Evolutionary conservation across 768 basidiomycete species (phyloP).

Genomic region (Psilocybe sp.): DNA sequence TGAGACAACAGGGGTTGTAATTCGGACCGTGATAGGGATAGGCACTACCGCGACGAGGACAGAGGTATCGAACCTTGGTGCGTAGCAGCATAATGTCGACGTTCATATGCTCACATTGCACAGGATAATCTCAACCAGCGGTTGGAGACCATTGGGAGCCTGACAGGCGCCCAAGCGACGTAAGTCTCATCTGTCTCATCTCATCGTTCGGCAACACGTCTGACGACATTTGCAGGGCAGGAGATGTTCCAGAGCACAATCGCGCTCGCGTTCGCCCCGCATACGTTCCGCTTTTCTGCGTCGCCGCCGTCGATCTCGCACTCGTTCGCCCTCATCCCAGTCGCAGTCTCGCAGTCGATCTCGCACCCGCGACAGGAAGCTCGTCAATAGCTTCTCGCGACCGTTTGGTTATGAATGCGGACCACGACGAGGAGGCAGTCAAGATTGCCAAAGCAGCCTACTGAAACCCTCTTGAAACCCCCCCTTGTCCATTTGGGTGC

Average conservation of each 20-base stretch:
- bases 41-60: conserved; percentile 52
- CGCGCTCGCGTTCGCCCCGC: conserved; percentile 68
- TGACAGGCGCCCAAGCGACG: conserved; percentile 71
- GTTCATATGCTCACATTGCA: conserved; percentile 21
- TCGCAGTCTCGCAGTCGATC: conserved; percentile 64
- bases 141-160: no score
- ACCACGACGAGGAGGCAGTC: conserved; percentile 89
- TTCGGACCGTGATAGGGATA: conserved; percentile 27
- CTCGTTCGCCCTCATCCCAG: conserved; percentile 40
- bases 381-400: conserved; percentile 65
- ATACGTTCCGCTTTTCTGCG: conserved; percentile 65
- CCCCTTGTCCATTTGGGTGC: conserved; percentile 42
- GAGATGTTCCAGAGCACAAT: conserved; percentile 65
- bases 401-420: conserved; percentile 86
- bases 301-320: conserved; percentile 53
- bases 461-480: conserved; percentile 28
- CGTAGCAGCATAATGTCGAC: conserved; percentile 9
- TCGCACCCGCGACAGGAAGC: conserved; percentile 62
- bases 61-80: conserved; percentile 44
- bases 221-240: conserved; percentile 42
- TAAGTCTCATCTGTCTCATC: conserved; percentile 29
- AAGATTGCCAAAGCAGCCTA: conserved; percentile 73
- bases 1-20: conserved; percentile 23
- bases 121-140: conserved; percentile 45
- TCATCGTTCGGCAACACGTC: conserved; percentile 2